Conservation (phyloP, 2,329 filamentous ascomycete genomes). For the Emydomyces testavorans region DNA sequence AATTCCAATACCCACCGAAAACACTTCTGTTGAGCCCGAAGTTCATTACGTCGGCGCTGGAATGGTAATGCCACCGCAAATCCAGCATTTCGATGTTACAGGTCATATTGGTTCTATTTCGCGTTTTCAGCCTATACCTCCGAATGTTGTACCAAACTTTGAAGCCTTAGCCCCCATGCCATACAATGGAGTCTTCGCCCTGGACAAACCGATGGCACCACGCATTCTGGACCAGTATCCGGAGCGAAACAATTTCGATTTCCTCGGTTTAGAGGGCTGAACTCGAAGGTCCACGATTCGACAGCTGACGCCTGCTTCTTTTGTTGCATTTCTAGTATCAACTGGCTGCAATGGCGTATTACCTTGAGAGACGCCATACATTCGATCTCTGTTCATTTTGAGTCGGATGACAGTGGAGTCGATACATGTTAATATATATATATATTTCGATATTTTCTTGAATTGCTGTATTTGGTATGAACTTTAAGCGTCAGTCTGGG, state of each 20-base stretch:
- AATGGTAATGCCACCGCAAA: conserved; percentile 14
- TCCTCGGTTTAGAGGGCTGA: conserved; percentile 12
- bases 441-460: neutral
- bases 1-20: conserved; percentile 11
- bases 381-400: conserved; percentile 9
- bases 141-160: conserved; percentile 4
- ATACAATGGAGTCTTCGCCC: conserved; percentile 10
- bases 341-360: neutral
- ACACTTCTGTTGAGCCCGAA: conserved; percentile 10
- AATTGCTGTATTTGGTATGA: conserved; percentile 1
- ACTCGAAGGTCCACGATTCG: neutral
- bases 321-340: neutral
- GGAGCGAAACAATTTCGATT: conserved; percentile 14
- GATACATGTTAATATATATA: conserved; percentile 2
- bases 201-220: conserved; percentile 12
- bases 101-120: conserved; percentile 9
- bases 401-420: neutral
- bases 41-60: conserved; percentile 14
- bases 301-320: too few species aligned
- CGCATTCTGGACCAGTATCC: conserved; percentile 14
- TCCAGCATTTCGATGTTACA: conserved; percentile 13
- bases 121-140: conserved; percentile 9
- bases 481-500: neutral
- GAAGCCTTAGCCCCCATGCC: conserved; percentile 9
- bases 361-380: neutral